Percentiles rank a stretch among this genome's conserved stretches.
phyloP scores from a whole-genome alignment of 768 basidiomycete genomes.

The Sarcodon aspratus region DNA sequence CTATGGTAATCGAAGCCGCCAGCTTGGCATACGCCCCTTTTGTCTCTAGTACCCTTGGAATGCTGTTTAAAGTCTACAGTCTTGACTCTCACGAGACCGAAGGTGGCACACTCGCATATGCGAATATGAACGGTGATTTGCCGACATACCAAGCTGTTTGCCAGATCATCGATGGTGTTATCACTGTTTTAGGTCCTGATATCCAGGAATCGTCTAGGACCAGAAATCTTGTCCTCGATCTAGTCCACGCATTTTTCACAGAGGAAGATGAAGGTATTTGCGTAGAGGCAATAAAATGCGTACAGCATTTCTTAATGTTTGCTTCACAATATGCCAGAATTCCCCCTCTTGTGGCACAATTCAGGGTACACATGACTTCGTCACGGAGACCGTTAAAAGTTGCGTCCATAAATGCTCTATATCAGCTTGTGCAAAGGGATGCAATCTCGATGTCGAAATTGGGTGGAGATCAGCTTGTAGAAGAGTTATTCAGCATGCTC shows the following conservation, averaged over 20 bases:
- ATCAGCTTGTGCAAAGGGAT: conserved; percentile 95
- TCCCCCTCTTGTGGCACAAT: conserved; percentile 66
- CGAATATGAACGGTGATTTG: conserved; percentile 82
- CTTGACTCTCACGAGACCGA: conserved; percentile 88
- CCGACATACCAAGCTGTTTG: conserved; percentile 90
- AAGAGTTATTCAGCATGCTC: conserved; percentile 89
- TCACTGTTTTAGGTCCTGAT: conserved; percentile 91
- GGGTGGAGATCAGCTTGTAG: conserved; percentile 89
- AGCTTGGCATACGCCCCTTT: conserved; percentile 87
- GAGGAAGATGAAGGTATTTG: conserved; percentile 84
- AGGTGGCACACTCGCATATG: conserved; percentile 73
- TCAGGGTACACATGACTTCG: conserved; percentile 72
- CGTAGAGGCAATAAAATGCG: conserved; percentile 91
- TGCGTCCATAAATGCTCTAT: conserved; percentile 90
- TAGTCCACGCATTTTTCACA: conserved; percentile 75
- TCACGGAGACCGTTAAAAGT: conserved; percentile 78
- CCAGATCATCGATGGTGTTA: conserved; percentile 85
- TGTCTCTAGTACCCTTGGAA: conserved; percentile 78
- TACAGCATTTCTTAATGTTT: conserved; percentile 96
- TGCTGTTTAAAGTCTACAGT: conserved; percentile 84
- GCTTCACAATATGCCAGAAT: conserved; percentile 77
- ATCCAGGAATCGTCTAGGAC: conserved; percentile 80
- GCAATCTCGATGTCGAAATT: conserved; percentile 84
- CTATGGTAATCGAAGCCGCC: conserved; percentile 82
- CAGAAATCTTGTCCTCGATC: conserved; percentile 68